Evolutionary conservation across 495 filamentous ascomycete genomes (phyloP), one percentile per base, ranked within the genome.

Genomic region (Penicillium silybi): DNA sequence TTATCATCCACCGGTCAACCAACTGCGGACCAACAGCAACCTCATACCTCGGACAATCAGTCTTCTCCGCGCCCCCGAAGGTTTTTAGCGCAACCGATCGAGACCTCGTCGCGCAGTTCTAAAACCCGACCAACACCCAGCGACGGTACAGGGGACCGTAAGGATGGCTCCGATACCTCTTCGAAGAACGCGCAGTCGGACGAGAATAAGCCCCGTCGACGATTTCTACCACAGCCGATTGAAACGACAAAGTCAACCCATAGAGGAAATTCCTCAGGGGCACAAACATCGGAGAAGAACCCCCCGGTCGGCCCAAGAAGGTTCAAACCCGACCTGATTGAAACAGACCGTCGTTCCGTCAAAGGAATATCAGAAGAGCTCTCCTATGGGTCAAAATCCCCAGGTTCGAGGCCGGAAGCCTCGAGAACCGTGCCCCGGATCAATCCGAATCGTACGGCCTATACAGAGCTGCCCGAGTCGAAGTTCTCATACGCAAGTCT

Each of bases 41-140:
- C 27, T 4, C 27, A 38, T 22, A n/a, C 46, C 17, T 15, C 44
- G 16, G 19, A 19, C 2, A 19, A 48, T 2, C 17, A 50, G 10
- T 11, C 46, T 18, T 25, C 38, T 15, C 38, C 29, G 0, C 27
- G 23, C 7, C 53, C 59, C 19, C 56, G 63, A 23, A 61, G 46
- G 41, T 68, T 88, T 55, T 70, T 79, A 6, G 83, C 84, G 1
- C 79, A 90, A 57, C 77, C 85, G 5, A 79, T 87, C 41, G 85
- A 88, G 63, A 88, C 82, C n/a, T 76, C 80, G 8, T 76, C 81
- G 16, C 74, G 83, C 46, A 77, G 76, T 11, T 79, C 78, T 56
- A 74, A 75, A 53, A 75, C 70, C 11, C 76, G 71, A 15, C 66
- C 80, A 73, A 47, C 45, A 42, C 39, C 50, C 52, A 16, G 29